Base-by-base conservation (phyloP, 1,284 basidiomycete genomes). In the Trichosporon asahii region DNA sequence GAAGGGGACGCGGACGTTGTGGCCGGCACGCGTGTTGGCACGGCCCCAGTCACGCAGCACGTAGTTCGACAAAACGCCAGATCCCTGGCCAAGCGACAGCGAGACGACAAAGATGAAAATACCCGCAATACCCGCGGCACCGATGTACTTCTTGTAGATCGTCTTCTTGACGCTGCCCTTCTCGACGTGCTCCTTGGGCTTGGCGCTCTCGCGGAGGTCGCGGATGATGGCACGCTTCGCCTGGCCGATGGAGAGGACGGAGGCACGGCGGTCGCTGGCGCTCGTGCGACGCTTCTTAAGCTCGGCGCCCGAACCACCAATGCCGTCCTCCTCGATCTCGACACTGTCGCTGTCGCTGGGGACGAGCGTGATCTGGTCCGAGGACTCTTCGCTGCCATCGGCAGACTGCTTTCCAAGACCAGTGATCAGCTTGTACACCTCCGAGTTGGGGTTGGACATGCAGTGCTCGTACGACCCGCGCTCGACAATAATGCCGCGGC, bases 401-500 rank as follows among this genome's bases (percentile, higher is more conserved):
- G 77, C 76, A 0, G 79, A 74, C 72, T 84, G 83, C 75, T 85
- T 85, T 40, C 86, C 86, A 18, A 87, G 83, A 60, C 85, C 85
- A 57, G 84, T 82, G 71, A 97, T 87, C n/a, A 98, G 87, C 78
- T 91, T 92, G 78, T 88, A 88, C 40, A 97, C 83, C 75, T 94
- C 91, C 60, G 89, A 87, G 7, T 89, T 86, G 0, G 86, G 82
- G 74, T 91, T 88, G 27, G 83, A 85, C 82, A 91, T 87, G 11
- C 94, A 87, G 11, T 87, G 85, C 8, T 85, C 81, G 78, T 91
- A 95, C 0, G 89, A 85, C 3, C 92, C 92, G 49, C 85, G 86
- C 84, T 98, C 95, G 27, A 95, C 83, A 69, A 98, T 89, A 77
- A 93, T 89, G 12, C 95, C 95, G 21, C 89, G 88, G 25, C 93